Base-by-base conservation (phyloP, 768 basidiomycete species). In the Gymnopilus dilepis region DNA sequence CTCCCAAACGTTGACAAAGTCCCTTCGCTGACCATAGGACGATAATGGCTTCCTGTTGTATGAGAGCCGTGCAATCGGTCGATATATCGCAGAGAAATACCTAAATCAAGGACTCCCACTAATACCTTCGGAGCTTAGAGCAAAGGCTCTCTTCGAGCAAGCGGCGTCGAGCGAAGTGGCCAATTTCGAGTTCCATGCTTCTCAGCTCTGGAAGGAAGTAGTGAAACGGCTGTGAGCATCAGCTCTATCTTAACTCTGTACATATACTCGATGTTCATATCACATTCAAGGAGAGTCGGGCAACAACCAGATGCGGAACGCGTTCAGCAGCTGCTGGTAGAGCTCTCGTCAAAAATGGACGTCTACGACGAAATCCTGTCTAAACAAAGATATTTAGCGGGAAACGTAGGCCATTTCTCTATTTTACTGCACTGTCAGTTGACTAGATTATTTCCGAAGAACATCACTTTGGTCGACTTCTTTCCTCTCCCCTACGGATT, bases 1-100 rank as follows among this genome's bases (percentile, higher is more conserved):
- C n/a, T n/a, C n/a, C n/a, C n/a, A n/a, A n/a, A n/a, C n/a, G n/a
- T n/a, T n/a, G n/a, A n/a, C n/a, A n/a, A n/a, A n/a, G n/a, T n/a
- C n/a, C n/a, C n/a, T n/a, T n/a, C n/a, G n/a, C n/a, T 54, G 17
- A 41, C 31, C 28, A 30, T 31, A 84, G 81, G 77, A 86, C 53
- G 87, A 90, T 24, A 86, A 86, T 40, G 88, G 86, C 3, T 84
- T 90, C 70, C 73, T 82, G 58, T 66, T 92, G n/a, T 89, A 82
- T 73, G 88, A 89, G 67, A 82, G 80, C 38, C 84, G 87, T 30
- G 87, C 87, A 0, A 89, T 90, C 54, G 69, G 69, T 7, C 83
- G 86, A 17, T 91, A 90, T 70, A 69, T 90, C 63, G 82, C 78
- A 28, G 72, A 72, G 59, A 90, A 89, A 68, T 84, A 87, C 63